Conservation (phyloP, 2,329 filamentous ascomycete species). For the Xylariaceae sp. region DNA sequence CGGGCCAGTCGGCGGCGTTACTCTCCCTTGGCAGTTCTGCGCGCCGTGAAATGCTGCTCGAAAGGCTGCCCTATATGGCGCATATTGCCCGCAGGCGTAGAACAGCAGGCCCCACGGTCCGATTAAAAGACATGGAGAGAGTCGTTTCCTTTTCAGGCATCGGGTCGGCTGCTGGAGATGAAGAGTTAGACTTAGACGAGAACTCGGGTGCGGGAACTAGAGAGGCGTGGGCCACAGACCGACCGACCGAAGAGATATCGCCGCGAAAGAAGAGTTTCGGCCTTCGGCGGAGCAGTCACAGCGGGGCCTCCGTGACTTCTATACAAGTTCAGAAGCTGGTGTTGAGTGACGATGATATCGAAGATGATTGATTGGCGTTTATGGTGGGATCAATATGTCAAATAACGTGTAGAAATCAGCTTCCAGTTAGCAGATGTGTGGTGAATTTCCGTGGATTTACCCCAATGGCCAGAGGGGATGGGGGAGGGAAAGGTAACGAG, state of each 20-base stretch:
- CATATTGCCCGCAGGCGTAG: slow-evolving; percentile 51
- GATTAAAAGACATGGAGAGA: slow-evolving; percentile 57
- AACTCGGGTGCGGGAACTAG: slow-evolving; percentile 41
- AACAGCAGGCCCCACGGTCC: slow-evolving; percentile 30
- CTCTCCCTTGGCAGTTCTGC: slow-evolving; percentile 60
- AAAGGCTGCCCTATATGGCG: slow-evolving; percentile 80
- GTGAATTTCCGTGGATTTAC: neutral
- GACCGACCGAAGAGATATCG: slow-evolving; percentile 48
- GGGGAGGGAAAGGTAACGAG: neutral
- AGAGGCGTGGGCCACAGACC: slow-evolving; percentile 56
- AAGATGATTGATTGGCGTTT: slow-evolving; percentile 48
- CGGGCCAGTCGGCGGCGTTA: slow-evolving; percentile 33
- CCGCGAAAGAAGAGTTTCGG: slow-evolving; percentile 41
- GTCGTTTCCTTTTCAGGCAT: slow-evolving; percentile 63
- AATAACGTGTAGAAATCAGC: neutral
- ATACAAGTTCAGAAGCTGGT: slow-evolving; percentile 57
- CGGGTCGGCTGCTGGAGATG: slow-evolving; percentile 31
- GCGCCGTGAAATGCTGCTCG: slow-evolving; percentile 69
- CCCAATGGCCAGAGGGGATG: neutral
- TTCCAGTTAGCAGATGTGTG: neutral
- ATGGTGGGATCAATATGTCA: slow-evolving; percentile 3
- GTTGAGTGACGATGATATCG: slow-evolving; percentile 79
- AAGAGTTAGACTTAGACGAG: slow-evolving; percentile 34
- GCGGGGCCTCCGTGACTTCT: slow-evolving; percentile 22
- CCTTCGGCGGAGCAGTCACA: slow-evolving; percentile 33